phyloP scores from a whole-genome alignment of 2,329 filamentous ascomycete genomes.

The Westerdykella ornata region DNA sequence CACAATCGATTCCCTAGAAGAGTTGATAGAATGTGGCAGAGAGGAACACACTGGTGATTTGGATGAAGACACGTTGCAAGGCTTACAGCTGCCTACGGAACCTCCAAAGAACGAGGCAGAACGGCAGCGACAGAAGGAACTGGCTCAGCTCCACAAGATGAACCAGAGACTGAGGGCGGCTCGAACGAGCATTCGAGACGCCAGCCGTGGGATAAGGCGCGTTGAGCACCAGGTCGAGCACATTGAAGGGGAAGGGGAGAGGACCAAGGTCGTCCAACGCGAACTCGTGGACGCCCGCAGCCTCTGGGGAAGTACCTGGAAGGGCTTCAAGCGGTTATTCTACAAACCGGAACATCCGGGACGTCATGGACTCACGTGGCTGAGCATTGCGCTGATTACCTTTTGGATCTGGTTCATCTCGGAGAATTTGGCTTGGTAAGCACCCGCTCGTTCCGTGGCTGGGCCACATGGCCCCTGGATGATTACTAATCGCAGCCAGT shows the following conservation, averaged over 20 bases:
- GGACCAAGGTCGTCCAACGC: constrained; percentile 7
- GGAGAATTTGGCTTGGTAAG: constrained; percentile 44
- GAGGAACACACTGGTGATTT: constrained; percentile 12
- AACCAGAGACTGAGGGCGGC: constrained; percentile 37
- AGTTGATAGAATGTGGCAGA: constrained; percentile 33
- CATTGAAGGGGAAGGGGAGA: constrained; percentile 15
- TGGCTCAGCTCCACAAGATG: constrained; percentile 38
- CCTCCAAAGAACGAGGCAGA: constrained; percentile 37
- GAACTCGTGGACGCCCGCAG: constrained; percentile 5
- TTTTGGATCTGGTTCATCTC: constrained; percentile 45
- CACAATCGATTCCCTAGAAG: constrained; percentile 44
- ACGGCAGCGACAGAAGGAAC: constrained; percentile 39
- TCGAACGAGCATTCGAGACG: constrained; percentile 40
- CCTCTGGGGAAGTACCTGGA: constrained; percentile 14
- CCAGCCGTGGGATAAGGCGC: constrained; percentile 38
- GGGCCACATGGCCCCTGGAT: constrained; percentile 2
- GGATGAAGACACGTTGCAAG: constrained; percentile 33
- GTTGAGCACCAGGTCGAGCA: constrained; percentile 39
- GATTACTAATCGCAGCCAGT: constrained; percentile 13
- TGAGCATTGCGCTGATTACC: constrained; percentile 37
- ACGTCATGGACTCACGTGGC: constrained; percentile 32
- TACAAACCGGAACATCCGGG: constrained; percentile 15
- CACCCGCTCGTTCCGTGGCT: constrained; percentile 6
- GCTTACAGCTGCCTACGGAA: constrained; percentile 21
- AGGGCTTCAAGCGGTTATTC: constrained; percentile 22